Percentiles rank a stretch among this genome's conserved stretches.
These are phyloP conservation scores for Stephania cephalantha DNA, from an alignment of 164 flowering plant genomes.

Conservation along the genomic window DNA sequence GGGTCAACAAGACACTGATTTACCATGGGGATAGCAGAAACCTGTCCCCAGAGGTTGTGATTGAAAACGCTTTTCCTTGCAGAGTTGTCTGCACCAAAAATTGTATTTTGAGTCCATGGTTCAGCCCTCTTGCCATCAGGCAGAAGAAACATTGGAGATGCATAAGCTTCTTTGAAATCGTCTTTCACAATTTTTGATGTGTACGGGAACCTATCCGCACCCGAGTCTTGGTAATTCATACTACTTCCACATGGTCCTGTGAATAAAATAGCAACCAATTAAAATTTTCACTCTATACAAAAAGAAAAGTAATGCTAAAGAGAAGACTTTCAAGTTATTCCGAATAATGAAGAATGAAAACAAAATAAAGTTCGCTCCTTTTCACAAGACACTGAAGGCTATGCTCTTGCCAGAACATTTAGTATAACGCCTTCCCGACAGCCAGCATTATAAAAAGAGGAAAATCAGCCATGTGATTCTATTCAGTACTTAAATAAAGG, in stretches of 20 bases:
- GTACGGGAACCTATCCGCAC: slow-evolving; percentile 13
- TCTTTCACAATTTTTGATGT: slow-evolving; percentile 20
- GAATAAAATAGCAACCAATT: slow-evolving; percentile 5
- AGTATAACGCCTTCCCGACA: background rate
- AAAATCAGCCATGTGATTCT: background rate
- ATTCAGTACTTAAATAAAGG: background rate
- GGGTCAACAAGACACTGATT: slow-evolving; percentile 11
- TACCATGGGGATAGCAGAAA: slow-evolving; percentile 14
- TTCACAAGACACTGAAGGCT: no score
- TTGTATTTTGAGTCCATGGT: slow-evolving; percentile 22
- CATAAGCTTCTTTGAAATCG: slow-evolving; percentile 23
- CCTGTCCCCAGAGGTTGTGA: slow-evolving; percentile 13
- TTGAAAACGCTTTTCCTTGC: slow-evolving; percentile 19
- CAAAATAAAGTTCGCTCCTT: no score
- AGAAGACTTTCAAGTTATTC: background rate
- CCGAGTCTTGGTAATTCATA: slow-evolving; percentile 7
- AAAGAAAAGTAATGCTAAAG: background rate
- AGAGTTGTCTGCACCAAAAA: slow-evolving; percentile 35
- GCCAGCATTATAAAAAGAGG: background rate
- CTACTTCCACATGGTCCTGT: slow-evolving; percentile 28
- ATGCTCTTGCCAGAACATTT: background rate
- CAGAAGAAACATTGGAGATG: slow-evolving; percentile 16
- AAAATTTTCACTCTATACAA: background rate
- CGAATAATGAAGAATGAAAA: no score
- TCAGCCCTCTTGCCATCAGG: slow-evolving; percentile 22